Evolutionary conservation across 1,139 yeast genomes (phyloP).

Genomic region (Suhomyces terraborum): DNA sequence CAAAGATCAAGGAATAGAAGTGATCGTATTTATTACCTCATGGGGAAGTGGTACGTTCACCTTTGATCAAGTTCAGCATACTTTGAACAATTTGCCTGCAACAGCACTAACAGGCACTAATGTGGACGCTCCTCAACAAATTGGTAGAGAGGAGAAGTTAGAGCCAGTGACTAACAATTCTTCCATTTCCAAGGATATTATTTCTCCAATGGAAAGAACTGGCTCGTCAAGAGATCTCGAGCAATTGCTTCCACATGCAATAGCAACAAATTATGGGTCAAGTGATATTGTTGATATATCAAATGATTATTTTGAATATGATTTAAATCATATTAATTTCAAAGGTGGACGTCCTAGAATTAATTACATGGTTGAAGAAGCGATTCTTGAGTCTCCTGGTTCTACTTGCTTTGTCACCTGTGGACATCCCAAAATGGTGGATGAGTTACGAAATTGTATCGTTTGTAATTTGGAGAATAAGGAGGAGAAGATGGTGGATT

Average conservation of each 20-base stretch:
- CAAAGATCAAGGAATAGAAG: slow-evolving; percentile 18
- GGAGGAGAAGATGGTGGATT: slow-evolving; percentile 21
- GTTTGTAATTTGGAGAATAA: slow-evolving; percentile 11
- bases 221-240: background rate
- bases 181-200: background rate
- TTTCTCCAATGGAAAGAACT: background rate
- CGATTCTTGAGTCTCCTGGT: slow-evolving; percentile 28
- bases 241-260: background rate
- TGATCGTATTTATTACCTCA: slow-evolving; percentile 22
- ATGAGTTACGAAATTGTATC: slow-evolving; percentile 17
- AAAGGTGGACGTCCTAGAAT: slow-evolving; percentile 36
- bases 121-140: background rate
- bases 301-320: background rate
- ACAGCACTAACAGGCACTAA: background rate
- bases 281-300: background rate
- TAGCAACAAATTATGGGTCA: background rate
- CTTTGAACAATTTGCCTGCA: background rate
- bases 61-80: background rate
- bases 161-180: background rate
- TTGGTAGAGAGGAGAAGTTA: background rate
- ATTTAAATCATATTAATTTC: slow-evolving; percentile 25
- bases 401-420: slow-evolving; percentile 38
- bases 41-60: background rate
- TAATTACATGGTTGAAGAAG: slow-evolving; percentile 23
- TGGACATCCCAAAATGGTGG: slow-evolving; percentile 40